Percentiles rank a stretch among this genome's conserved stretches.
Evolutionary conservation across 2,329 filamentous ascomycete genomes (phyloP).

Genomic region (Fusarium virguliforme): DNA sequence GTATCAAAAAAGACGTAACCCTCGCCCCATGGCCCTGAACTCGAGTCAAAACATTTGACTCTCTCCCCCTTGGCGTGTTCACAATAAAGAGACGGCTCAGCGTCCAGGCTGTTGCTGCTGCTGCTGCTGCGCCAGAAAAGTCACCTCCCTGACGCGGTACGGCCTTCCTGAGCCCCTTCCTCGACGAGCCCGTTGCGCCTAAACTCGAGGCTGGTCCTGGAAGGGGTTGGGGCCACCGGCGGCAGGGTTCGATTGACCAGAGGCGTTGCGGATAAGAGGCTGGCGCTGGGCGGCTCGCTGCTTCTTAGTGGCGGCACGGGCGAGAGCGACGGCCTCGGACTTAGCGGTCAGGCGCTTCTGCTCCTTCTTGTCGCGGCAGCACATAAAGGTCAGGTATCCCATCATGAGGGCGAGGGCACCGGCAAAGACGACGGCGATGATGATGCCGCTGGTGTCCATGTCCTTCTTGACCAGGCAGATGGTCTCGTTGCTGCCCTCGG

Average conservation of each 20-base stretch:
- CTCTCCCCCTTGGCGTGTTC: conserved; percentile 28
- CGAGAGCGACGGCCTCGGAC: conserved; percentile 67
- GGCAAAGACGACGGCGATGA: conserved; percentile 66
- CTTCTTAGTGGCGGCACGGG: conserved; percentile 65
- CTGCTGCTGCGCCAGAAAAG: conserved; percentile 8
- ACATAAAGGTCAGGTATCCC: conserved; percentile 64
- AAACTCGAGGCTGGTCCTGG: conserved; percentile 56
- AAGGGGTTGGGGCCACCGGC: conserved; percentile 56
- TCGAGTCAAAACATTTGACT: conserved; percentile 29
- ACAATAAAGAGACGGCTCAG: conserved; percentile 23
- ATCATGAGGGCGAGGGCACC: conserved; percentile 58
- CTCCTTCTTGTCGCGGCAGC: conserved; percentile 66
- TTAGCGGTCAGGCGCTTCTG: conserved; percentile 62
- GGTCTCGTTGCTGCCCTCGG: conserved; percentile 56
- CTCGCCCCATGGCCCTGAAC: conserved; percentile 27
- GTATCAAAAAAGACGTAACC: conserved; percentile 48
- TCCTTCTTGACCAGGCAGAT: conserved; percentile 62
- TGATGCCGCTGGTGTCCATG: conserved; percentile 63
- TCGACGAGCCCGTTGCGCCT: conserved; percentile 46
- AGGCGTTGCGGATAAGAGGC: conserved; percentile 57
- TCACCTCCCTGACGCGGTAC: conserved; percentile 44
- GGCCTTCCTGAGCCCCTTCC: conserved; percentile 40
- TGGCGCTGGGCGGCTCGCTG: conserved; percentile 56
- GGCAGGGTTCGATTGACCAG: conserved; percentile 44
- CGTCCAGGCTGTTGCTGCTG: neutral